Conservation (phyloP, 2,329 filamentous ascomycete genomes). For the Rachicladosporium sp. region DNA sequence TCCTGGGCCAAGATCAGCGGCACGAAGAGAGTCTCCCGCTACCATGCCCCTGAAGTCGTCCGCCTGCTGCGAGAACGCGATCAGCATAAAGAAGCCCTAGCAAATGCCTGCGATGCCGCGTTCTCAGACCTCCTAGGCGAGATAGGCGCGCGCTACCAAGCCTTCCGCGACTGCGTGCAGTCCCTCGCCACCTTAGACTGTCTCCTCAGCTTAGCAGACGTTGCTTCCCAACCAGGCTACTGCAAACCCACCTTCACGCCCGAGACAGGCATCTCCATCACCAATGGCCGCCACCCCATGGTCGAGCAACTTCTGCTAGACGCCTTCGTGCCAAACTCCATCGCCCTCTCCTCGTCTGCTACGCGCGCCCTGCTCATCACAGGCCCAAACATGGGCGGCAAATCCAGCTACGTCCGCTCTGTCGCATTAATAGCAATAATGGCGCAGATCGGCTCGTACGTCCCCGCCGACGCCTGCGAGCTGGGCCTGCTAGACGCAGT, state of each 20-base stretch:
- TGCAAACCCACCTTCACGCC: slow-evolving; percentile 59
- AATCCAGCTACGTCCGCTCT: slow-evolving; percentile 92
- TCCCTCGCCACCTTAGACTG: slow-evolving; percentile 81
- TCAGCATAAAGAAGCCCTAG: slow-evolving; percentile 86
- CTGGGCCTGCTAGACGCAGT: slow-evolving; percentile 84
- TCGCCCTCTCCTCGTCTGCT: slow-evolving; percentile 52
- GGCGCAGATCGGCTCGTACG: slow-evolving; percentile 87
- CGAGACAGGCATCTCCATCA: slow-evolving; percentile 56
- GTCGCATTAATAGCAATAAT: slow-evolving; percentile 86
- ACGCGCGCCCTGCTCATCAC: slow-evolving; percentile 77
- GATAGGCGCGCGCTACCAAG: slow-evolving; percentile 75
- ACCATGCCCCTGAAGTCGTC: slow-evolving; percentile 86
- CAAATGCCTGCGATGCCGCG: slow-evolving; percentile 78
- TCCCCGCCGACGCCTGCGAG: slow-evolving; percentile 62
- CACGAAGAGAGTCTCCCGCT: slow-evolving; percentile 82
- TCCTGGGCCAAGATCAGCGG: slow-evolving; percentile 92
- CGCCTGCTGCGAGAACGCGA: slow-evolving; percentile 75
- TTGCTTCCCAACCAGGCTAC: slow-evolving; percentile 81
- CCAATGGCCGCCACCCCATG: slow-evolving; percentile 79
- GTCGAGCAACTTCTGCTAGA: slow-evolving; percentile 81
- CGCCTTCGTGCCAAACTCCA: slow-evolving; percentile 83
- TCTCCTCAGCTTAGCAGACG: slow-evolving; percentile 69
- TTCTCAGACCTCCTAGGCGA: slow-evolving; percentile 60
- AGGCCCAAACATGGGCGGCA: slow-evolving; percentile 97
- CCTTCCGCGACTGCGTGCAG: slow-evolving; percentile 76